Evolutionary conservation across 192 early-diverging fungal species (phyloP), one percentile per base, ranked within the genome.

Genomic region (Oehlia diaphana): DNA sequence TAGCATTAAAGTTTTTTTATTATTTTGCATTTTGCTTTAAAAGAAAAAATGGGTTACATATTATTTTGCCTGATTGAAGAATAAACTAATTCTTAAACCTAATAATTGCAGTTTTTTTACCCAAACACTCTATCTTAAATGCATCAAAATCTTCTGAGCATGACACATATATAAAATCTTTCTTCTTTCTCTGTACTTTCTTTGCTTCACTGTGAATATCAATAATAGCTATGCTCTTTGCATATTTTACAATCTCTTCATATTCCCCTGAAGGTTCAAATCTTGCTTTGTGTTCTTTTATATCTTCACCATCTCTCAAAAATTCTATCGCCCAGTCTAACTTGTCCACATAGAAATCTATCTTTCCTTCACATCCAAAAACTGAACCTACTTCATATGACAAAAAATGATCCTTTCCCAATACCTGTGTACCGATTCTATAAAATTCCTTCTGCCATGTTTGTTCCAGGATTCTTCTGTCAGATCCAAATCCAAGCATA

Each of bases 261-360:
- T 83, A 77, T 66, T 72, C 33, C n/a, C 65, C 65, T 42, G 0
- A 0, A 42, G 39, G 16, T 16, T n/a, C 58, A 68, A 84, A 84
- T 37, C 80, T 37, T 21, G 0, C 69, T 6, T 3, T 19, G 16
- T 82, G 84, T n/a, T 77, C 10, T 16, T 33, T 47, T 28, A 84
- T 72, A 42, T 65, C 14, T 9, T 74, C 23, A 68, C 79, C 83
- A 62, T 84, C 83, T 49, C 79, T 62, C 35, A 85, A 76, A 2
- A 84, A 21, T 23, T 84, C 84, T 16, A 84, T 83, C 12, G 75
- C 83, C 83, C 82, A 84, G 0, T 72, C 72, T 13, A 39, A 47
- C 2, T 69, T 47, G 13, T 79, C 66, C 42, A 84, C 65, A 58
- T 76, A 78, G 62, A 84, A 84, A 71, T 84, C 80, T 50, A 84